Evolutionary conservation across 805 yeast species (phyloP), one percentile per base, ranked within the genome.

Genomic region (Barnettozyma salicaria): DNA sequence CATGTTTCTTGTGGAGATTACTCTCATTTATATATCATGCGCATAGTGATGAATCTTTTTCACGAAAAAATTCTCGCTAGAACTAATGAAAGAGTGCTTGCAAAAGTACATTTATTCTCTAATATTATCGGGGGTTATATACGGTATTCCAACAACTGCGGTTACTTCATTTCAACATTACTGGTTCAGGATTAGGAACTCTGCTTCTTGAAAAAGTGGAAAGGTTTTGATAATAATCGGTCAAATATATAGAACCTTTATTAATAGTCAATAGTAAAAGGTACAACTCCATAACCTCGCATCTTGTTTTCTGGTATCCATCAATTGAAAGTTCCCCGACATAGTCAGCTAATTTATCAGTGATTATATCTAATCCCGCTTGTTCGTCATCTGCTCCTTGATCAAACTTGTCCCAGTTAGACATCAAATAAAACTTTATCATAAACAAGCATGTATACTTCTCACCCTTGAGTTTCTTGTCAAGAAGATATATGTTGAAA

Each of bases 401-500:
- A 4, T 27, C 37, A 38, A 28, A 32, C 17, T 19, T 30, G 7
- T 12, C 33, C 13, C 10, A 37, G 34, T 30, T 44, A 36, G 22
- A 36, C n/a, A 48, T 34, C 4, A 54, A 22, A 27, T 44, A 45
- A 32, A 47, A 50, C 30, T 49, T 52, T 14, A 54, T 29, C 51
- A 52, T 48, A 19, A 46, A 25, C 7, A 54, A 45, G 12, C 50
- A 50, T 1, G 55, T 37, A 27, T 34, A 43, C 24, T 50, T 54
- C 32, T 54, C 59, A 6, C 50, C 50, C 26, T 41, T 36, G 22
- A 42, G 32, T 29, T 39, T 42, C 33, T 43, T 47, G 14, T 47
- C 36, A 5, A 12, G 17, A 13, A 54, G 41, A 6, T 43, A 39
- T 11, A 24, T 21, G 1, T 19, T n/a, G 24, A 53, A 52, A 7